Base-by-base conservation (phyloP, 1,284 basidiomycete species). In the Trametes versicolor region DNA sequence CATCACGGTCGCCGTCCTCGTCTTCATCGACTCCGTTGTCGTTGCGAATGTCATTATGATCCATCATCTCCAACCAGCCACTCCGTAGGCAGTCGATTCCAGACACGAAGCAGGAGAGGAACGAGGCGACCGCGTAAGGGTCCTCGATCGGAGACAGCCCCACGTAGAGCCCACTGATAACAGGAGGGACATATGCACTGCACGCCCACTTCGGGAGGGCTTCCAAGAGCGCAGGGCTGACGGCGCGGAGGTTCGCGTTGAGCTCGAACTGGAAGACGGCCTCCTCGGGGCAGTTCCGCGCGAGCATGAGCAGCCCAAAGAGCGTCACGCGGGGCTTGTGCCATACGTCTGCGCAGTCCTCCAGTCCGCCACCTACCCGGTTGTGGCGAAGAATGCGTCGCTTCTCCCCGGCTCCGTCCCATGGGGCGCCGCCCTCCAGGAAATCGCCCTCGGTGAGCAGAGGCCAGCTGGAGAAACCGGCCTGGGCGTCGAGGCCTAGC, bases 91-190 rank as follows among this genome's bases (percentile, higher is more conserved):
- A 39, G 17, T 17, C 5, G 13, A 32, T 12, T 25, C 19, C 37
- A 1, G 48, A 29, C 48, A 62, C 43, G n/a, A 27, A 23, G 55
- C 50, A 39, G 27, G 61, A 57, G 37, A 62, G 29, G 19, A 57
- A 47, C 48, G 54, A 48, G n/a, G 53, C 53, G 39, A 55, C 53
- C 17, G 39, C 39, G 41, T n/a, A 43, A 15, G 37, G n/a, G 41
- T 55, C 53, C n/a, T 43, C 39, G 37, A 55, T 57, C 21, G 29
- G 36, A 29, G 61, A 62, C 15, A 45, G 61, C 10, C 61, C 61
- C 12, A 62, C 29, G 21, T n/a, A 29, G 21, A 62, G 61, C 54
- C 15, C 15, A 9, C 27, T 37, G 21, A 39, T 5, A 23, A 10
- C 4, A 7, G 21, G 13, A 13, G 37, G 37, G 8, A 8, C 8